Evolutionary conservation across 2,329 filamentous ascomycete genomes (phyloP).

Genomic region (Tricladium varicosporioides): DNA sequence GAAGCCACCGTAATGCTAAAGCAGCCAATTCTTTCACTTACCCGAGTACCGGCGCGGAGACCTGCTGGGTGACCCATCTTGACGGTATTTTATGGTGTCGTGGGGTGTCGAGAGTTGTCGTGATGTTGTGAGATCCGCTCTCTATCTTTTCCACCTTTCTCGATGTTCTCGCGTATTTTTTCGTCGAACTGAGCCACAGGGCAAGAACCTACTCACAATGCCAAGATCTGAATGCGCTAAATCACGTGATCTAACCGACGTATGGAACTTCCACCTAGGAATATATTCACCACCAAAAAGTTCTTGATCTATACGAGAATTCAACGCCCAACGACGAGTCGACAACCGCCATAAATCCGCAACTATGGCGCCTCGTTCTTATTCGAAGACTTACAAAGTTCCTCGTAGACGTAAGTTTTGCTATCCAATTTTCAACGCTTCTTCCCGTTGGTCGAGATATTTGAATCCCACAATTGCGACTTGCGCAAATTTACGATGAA

Average conservation of each 20-base stretch:
- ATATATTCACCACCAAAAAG: conserved; percentile 2
- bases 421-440: neutral
- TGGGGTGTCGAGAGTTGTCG: conserved; percentile 15
- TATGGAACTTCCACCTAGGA: neutral
- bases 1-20: neutral
- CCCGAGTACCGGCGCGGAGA: conserved; percentile 83
- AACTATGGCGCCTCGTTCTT: conserved; percentile 61
- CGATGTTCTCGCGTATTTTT: neutral
- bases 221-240: neutral
- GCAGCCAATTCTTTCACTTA: conserved; percentile 36
- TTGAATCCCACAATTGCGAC: neutral
- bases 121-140: conserved; percentile 2
- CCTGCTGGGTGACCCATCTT: conserved; percentile 69
- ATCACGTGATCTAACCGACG: neutral
- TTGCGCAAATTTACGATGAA: neutral
- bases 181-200: neutral
- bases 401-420: conserved; percentile 66
- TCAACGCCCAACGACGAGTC: conserved; percentile 7
- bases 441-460: neutral
- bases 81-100: conserved; percentile 28
- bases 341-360: conserved; percentile 11
- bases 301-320: conserved; percentile 8
- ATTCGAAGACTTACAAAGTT: conserved; percentile 99
- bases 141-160: neutral
- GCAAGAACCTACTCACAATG: neutral